Base-by-base conservation (phyloP, 163 green algal genomes). In the Chlamydomonas reinhardtii region DNA sequence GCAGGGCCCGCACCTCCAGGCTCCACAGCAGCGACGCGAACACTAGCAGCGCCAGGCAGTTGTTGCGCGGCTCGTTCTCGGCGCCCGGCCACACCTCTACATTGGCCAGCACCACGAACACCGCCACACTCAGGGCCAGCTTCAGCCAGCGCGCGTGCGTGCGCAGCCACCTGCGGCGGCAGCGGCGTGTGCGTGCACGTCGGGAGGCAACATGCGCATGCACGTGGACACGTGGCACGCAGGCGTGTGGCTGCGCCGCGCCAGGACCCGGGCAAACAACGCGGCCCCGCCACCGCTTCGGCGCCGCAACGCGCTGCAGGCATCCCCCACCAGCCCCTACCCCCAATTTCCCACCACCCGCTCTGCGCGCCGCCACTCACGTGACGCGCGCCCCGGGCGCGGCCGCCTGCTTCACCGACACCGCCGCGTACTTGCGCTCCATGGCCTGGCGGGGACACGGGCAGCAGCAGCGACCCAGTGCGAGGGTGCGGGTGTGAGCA, bases 1-100 rank as follows among this genome's bases (percentile, higher is more conserved):
- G n/a, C n/a, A n/a, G n/a, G n/a, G n/a, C n/a, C n/a, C 75, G 70
- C 29, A 88, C 91, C 89, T 97, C 94, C 2, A 92, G 95, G 82
- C 90, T 94, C 94, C 94, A 97, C 52, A 97, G 92, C 62, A 96
- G 48, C 15, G 85, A 92, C 20, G 88, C 89, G 43, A 95, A 93
- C 12, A 82, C 89, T 48, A 97, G 88, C 76, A 97, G 74, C 24
- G 94, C 94, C 73, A 95, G 85, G 88, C 94, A 97, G 70, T 93
- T 93, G 64, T 91, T 92, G 80, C 56, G 73, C 19, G 80, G 54
- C n/a, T 52, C 52, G 56, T 79, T 34, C 54, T 79, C 80, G 52
- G 54, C 2, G 2, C 52, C 73, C 4, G 75, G 35, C 72, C 72
- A 85, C 4, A 90, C 27, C n/a, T 84, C 48, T 4, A 70, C 54